Percentiles rank a stretch among this genome's conserved stretches.
These are phyloP conservation scores for Helianthus tuberosus DNA, from an alignment of 129 eudicot genomes.

Conservation along the genomic window DNA sequence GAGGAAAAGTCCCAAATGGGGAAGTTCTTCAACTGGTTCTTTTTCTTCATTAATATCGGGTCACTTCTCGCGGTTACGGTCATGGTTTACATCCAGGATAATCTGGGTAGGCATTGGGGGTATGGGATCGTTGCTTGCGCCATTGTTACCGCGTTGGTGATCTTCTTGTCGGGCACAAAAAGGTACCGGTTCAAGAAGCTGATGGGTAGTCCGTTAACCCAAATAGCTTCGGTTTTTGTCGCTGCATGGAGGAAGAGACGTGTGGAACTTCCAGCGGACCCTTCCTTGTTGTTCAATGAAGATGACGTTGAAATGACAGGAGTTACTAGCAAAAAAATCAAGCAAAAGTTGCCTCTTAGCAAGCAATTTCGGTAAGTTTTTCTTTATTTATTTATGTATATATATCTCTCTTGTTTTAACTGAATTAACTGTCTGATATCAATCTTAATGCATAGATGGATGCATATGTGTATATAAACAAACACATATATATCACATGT, in stretches of 20 bases:
- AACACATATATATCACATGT: conserved; percentile 1
- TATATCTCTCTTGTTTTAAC: conserved; percentile 1
- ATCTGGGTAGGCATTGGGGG: conserved; percentile 82
- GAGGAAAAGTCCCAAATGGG: conserved; percentile 60
- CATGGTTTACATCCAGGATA: conserved; percentile 79
- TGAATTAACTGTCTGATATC: conserved; percentile 24
- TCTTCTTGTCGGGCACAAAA: conserved; percentile 68
- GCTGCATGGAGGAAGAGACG: conserved; percentile 79
- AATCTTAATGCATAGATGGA: neutral
- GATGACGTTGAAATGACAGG: conserved; percentile 42
- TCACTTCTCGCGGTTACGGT: conserved; percentile 76
- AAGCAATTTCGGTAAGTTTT: conserved; percentile 69
- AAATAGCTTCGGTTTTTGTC: conserved; percentile 73
- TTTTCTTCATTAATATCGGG: conserved; percentile 81
- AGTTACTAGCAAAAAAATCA: conserved; percentile 46
- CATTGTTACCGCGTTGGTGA: conserved; percentile 51
- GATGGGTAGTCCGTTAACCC: conserved; percentile 88
- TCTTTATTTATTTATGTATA: neutral
- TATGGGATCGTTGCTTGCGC: conserved; percentile 80
- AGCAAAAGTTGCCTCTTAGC: conserved; percentile 78
- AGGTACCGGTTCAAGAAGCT: conserved; percentile 87
- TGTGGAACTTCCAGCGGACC: conserved; percentile 66
- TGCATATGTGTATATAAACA: neutral
- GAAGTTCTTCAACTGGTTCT: conserved; percentile 85
- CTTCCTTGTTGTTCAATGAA: conserved; percentile 46